A percentile compares a stretch with the other conserved stretches of the same genome.
These are phyloP conservation scores for Dryadomyces quercus-mongolicae DNA, from an alignment of 2,329 filamentous ascomycete genomes.

Conservation along the genomic window DNA sequence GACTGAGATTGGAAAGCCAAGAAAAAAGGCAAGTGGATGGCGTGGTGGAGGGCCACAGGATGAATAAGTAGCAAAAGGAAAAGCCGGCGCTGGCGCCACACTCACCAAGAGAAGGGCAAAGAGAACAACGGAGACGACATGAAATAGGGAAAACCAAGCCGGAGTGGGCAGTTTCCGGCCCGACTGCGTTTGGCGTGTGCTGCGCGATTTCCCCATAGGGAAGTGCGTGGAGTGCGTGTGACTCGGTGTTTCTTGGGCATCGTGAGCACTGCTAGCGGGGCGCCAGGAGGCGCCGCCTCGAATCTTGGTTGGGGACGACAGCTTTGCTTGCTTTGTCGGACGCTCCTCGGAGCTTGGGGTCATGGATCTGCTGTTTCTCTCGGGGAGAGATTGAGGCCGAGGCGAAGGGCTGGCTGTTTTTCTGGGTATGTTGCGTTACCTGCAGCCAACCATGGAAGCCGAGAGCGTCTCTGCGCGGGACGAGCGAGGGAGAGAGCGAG, in stretches of 20 bases:
- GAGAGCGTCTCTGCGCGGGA: background rate
- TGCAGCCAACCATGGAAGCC: background rate
- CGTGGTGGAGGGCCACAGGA: background rate
- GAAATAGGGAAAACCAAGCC: conserved; percentile 14
- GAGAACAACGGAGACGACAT: conserved; percentile 18
- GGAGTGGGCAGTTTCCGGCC: conserved; percentile 10
- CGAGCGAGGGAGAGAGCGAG: background rate
- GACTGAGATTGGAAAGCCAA: background rate
- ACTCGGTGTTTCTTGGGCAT: background rate
- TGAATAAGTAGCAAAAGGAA: background rate
- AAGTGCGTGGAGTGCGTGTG: background rate
- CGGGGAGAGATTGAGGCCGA: background rate
- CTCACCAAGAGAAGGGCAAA: conserved; percentile 3
- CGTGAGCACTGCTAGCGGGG: conserved; percentile 10
- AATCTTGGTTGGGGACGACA: conserved; percentile 12
- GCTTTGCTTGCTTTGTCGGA: background rate
- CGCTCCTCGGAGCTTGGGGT: background rate
- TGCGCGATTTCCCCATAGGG: conserved; percentile 11
- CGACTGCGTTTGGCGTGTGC: conserved; percentile 8
- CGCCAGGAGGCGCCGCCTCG: conserved; percentile 16
- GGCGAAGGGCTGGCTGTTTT: background rate
- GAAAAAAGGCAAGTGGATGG: background rate
- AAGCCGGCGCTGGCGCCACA: conserved; percentile 10
- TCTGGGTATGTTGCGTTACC: background rate
- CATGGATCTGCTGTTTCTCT: background rate